phyloP scores from a whole-genome alignment of 106 monocot genomes.

The Dendrobium nobile region DNA sequence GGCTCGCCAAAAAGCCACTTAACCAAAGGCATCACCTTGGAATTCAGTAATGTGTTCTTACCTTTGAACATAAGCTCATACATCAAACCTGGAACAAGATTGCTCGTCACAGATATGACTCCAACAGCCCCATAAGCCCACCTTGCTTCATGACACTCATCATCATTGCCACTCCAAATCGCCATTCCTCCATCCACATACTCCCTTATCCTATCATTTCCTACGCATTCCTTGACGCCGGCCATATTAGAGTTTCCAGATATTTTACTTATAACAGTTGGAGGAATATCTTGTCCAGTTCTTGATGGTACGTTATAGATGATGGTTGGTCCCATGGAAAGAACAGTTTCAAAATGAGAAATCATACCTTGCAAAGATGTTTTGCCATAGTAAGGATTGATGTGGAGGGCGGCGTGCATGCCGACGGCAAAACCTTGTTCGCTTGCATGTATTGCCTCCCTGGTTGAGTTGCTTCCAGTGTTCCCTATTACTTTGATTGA shows the following conservation, averaged over 20 bases:
- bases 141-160: conserved; percentile 77
- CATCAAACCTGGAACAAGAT: conserved; percentile 75
- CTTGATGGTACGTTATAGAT: conserved; percentile 85
- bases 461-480: conserved; percentile 90
- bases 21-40: conserved; percentile 59
- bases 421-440: conserved; percentile 95
- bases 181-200: conserved; percentile 51
- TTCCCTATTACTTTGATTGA: conserved; percentile 85
- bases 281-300: conserved; percentile 85
- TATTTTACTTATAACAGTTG: conserved; percentile 40
- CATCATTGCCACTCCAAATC: conserved; percentile 78
- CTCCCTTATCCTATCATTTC: conserved; percentile 54
- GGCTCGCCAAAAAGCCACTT: conserved; percentile 75
- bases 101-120: conserved; percentile 83
- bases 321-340: conserved; percentile 87
- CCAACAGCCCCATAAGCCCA: conserved; percentile 77
- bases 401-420: conserved; percentile 91
- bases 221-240: conserved; percentile 84
- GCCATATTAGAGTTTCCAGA: conserved; percentile 51
- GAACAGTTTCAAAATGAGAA: conserved; percentile 63
- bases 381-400: conserved; percentile 93
- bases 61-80: conserved; percentile 72
- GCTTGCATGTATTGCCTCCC: conserved; percentile 81
- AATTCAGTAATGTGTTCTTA: conserved; percentile 41
- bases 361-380: conserved; percentile 71